These are phyloP conservation scores for Cystobasidium pallidum DNA, from an alignment of 1,284 basidiomycete genomes.

Conservation along the genomic window DNA sequence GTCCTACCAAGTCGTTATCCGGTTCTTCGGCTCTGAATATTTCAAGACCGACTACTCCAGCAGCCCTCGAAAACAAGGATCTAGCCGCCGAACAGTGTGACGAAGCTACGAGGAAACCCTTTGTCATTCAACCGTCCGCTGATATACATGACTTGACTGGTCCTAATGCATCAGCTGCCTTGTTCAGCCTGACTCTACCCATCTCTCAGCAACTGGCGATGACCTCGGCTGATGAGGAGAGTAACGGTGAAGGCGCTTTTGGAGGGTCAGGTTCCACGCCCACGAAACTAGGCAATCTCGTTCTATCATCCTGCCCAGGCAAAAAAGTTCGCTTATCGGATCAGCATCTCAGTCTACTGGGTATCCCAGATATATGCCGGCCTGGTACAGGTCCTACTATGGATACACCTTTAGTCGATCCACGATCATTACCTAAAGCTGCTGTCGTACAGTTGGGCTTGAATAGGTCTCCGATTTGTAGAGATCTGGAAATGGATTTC, in stretches of 20 bases:
- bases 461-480: slow-evolving; percentile 77
- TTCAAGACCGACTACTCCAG: slow-evolving; percentile 31
- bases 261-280: slow-evolving; percentile 41
- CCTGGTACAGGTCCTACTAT: slow-evolving; percentile 22
- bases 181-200: slow-evolving; percentile 39
- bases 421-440: slow-evolving; percentile 15
- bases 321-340: slow-evolving; percentile 83
- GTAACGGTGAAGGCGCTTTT: slow-evolving; percentile 1
- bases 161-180: slow-evolving; percentile 43
- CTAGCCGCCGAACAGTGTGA: neutral
- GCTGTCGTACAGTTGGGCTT: slow-evolving; percentile 63
- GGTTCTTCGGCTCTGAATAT: slow-evolving; percentile 18
- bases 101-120: slow-evolving; percentile 4
- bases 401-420: slow-evolving; percentile 26
- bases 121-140: slow-evolving; percentile 21
- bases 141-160: slow-evolving; percentile 32
- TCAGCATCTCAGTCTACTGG: slow-evolving; percentile 27
- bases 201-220: slow-evolving; percentile 26
- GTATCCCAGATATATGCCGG: slow-evolving; percentile 26
- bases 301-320: slow-evolving; percentile 90
- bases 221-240: neutral
- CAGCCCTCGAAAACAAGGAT: neutral
- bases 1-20: slow-evolving; percentile 30
- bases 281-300: slow-evolving; percentile 76
- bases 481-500: slow-evolving; percentile 78